Conservation (phyloP, 1,284 basidiomycete species). For the Rhodotorula sp. region DNA sequence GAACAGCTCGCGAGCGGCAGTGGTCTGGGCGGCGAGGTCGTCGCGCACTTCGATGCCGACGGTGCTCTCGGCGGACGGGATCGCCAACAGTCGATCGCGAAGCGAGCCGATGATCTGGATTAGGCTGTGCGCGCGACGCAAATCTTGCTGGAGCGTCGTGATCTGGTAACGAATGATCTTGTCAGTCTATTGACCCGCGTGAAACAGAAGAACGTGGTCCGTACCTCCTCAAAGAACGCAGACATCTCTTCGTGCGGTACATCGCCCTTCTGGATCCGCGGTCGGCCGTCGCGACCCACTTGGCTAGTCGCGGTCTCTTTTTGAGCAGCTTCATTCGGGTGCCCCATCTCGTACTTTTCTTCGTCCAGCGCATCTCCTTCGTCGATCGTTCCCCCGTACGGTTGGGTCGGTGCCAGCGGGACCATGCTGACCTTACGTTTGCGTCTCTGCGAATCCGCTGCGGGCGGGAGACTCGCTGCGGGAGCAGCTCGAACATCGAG, state of each 20-base stretch:
- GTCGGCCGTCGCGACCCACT: not conserved
- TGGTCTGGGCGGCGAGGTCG: constrained; percentile 26
- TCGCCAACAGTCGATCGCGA: constrained; percentile 36
- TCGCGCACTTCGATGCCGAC: constrained; percentile 21
- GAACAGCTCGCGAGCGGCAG: constrained; percentile 32
- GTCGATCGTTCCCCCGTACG: not conserved
- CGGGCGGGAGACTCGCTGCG: not conserved
- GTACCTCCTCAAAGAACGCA: constrained; percentile 34
- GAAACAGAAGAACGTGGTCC: not conserved
- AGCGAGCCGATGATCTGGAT: constrained; percentile 38
- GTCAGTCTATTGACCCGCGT: not conserved
- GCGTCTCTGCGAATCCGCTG: not conserved
- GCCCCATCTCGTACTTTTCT: constrained; percentile 15
- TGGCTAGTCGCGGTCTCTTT: not conserved
- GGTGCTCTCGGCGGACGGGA: constrained; percentile 36
- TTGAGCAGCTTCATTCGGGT: constrained; percentile 24
- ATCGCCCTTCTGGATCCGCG: constrained; percentile 14
- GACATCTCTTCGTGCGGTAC: constrained; percentile 34
- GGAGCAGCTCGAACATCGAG: not conserved
- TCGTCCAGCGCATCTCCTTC: not conserved
- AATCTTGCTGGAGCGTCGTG: constrained; percentile 32
- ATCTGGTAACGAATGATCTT: constrained; percentile 12
- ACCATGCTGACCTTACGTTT: constrained; percentile 1
- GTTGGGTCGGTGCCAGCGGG: not conserved
- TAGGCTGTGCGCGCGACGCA: constrained; percentile 35